Conservation (phyloP, 2,329 filamentous ascomycete species). For the Ilyonectria destructans region DNA sequence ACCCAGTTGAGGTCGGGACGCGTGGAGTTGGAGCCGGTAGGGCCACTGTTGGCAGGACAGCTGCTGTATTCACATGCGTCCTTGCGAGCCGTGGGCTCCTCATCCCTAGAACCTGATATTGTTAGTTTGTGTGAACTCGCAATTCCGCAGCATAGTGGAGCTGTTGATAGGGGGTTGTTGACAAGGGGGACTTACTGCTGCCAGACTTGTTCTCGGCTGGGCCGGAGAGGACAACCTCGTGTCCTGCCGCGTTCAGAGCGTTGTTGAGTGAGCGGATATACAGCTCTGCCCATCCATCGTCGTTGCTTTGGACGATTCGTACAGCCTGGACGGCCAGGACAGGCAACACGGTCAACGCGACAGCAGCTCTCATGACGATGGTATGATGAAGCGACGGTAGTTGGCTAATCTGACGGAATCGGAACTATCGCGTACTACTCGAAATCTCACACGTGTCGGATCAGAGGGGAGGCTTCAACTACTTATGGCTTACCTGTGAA, state of each 20-base stretch:
- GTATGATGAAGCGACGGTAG: not conserved
- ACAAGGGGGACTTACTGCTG: slow-evolving; percentile 60
- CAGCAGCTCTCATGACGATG: slow-evolving; percentile 47
- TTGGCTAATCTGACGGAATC: not conserved
- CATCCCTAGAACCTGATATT: slow-evolving; percentile 60
- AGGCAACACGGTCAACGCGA: slow-evolving; percentile 43
- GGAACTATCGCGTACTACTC: slow-evolving; percentile 3
- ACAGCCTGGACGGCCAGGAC: slow-evolving; percentile 53
- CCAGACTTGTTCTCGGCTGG: slow-evolving; percentile 79
- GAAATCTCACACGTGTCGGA: slow-evolving; percentile 7
- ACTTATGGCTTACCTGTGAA: slow-evolving; percentile 9
- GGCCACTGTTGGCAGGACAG: slow-evolving; percentile 71
- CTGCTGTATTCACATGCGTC: slow-evolving; percentile 73
- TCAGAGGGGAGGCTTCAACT: slow-evolving; percentile 4
- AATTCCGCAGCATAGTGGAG: not conserved
- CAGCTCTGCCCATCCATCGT: slow-evolving; percentile 82
- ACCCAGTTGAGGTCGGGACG: slow-evolving; percentile 76
- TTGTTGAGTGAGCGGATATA: slow-evolving; percentile 76
- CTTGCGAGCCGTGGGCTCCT: slow-evolving; percentile 63
- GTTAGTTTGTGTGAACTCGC: slow-evolving; percentile 3
- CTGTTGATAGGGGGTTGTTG: not conserved
- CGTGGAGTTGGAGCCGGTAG: slow-evolving; percentile 69
- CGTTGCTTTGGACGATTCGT: slow-evolving; percentile 78
- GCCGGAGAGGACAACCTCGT: slow-evolving; percentile 76
- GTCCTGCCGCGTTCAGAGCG: slow-evolving; percentile 68